Percentiles rank a stretch among this genome's conserved stretches.
These are phyloP conservation scores for Venustampulla echinocandica DNA, from an alignment of 495 filamentous ascomycete genomes.

Conservation along the genomic window DNA sequence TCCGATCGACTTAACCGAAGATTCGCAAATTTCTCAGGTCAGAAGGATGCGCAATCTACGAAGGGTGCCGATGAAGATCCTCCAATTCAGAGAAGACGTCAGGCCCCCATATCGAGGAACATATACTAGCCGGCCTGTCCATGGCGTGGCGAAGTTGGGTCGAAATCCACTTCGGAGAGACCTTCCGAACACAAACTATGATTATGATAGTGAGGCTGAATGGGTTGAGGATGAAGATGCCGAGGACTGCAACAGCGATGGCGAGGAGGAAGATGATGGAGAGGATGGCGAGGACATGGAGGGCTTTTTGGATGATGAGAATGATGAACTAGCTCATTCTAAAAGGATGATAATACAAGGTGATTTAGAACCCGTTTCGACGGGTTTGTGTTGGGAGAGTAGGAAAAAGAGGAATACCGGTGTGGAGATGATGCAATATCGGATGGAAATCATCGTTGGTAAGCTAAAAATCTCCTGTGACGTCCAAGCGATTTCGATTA, in stretches of 20 bases:
- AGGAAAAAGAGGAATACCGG: slow-evolving; percentile 31
- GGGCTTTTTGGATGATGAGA: slow-evolving; percentile 68
- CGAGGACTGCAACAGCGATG: slow-evolving; percentile 67
- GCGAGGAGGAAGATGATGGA: slow-evolving; percentile 61
- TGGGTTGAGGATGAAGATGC: slow-evolving; percentile 79
- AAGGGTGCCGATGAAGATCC: slow-evolving; percentile 60
- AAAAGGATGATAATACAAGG: slow-evolving; percentile 37
- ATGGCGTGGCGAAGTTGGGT: slow-evolving; percentile 48
- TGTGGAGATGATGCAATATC: slow-evolving; percentile 43
- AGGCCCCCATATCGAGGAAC: slow-evolving; percentile 88
- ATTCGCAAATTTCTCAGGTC: slow-evolving; percentile 39
- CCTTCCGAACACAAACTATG: slow-evolving; percentile 71
- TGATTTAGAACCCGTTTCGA: slow-evolving; percentile 66
- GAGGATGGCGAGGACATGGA: slow-evolving; percentile 61
- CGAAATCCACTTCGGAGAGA: slow-evolving; percentile 57
- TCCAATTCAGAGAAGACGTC: slow-evolving; percentile 80
- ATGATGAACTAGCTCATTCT: slow-evolving; percentile 35
- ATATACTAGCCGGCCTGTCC: slow-evolving; percentile 49
- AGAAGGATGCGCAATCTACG: slow-evolving; percentile 45
- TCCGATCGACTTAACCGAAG: slow-evolving; percentile 27
- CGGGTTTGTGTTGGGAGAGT: slow-evolving; percentile 77
- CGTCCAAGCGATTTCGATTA: slow-evolving; percentile 8
- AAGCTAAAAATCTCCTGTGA: slow-evolving; percentile 22
- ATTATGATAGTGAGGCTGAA: slow-evolving; percentile 94
- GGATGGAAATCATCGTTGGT: slow-evolving; percentile 68